A percentile compares a stretch with the other conserved stretches of the same genome.
Conservation (phyloP, 257 asterid genomes). For the Catharanthus roseus region DNA sequence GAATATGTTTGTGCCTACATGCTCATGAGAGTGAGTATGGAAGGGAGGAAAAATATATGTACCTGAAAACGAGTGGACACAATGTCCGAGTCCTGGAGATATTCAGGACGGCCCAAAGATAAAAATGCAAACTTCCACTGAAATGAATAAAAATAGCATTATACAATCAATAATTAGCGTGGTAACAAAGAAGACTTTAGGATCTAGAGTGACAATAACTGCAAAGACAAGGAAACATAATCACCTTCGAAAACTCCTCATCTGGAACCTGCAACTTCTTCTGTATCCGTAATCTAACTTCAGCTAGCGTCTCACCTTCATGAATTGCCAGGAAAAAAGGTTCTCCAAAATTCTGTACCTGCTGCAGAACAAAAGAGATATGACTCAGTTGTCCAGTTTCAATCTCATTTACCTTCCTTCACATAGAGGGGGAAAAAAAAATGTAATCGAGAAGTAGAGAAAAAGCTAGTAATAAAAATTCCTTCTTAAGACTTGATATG, state of each 20-base stretch:
- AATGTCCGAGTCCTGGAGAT: conserved; percentile 53
- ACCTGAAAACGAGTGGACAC: conserved; percentile 60
- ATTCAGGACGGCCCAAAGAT: conserved; percentile 58
- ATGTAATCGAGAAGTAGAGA: background rate
- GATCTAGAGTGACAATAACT: background rate
- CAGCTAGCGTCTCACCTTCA: conserved; percentile 22
- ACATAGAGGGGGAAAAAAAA: background rate
- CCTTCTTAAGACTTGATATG: background rate
- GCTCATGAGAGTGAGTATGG: background rate
- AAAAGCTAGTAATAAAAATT: background rate
- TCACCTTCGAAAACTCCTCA: conserved; percentile 30
- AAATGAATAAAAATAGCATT: conserved; percentile 12
- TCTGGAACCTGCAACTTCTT: conserved; percentile 28
- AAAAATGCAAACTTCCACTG: conserved; percentile 69
- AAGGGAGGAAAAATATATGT: background rate
- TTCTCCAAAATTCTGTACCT: conserved; percentile 28
- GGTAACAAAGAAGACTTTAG: background rate
- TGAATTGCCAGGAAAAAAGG: conserved; percentile 27
- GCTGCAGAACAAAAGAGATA: conserved; percentile 12
- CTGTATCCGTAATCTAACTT: conserved; percentile 23
- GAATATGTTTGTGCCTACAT: background rate
- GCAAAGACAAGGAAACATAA: background rate
- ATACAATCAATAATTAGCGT: background rate
- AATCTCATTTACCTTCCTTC: background rate
- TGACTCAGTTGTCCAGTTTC: background rate